phyloP scores from a whole-genome alignment of 148 eudicot species.

The Chenopodium suecicum region DNA sequence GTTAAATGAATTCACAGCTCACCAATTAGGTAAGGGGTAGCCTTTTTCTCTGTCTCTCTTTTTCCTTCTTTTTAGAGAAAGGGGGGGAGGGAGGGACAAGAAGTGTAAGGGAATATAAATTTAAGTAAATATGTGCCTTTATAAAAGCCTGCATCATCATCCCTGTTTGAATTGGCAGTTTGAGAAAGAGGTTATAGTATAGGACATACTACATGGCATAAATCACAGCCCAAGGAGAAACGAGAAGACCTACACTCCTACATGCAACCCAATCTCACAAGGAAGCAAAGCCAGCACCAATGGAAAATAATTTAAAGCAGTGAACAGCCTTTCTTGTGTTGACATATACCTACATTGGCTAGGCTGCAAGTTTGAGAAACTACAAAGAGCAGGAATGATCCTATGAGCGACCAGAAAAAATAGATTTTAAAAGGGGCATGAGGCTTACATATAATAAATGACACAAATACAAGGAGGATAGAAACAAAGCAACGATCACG shows the following conservation, averaged over 20 bases:
- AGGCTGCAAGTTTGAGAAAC: background rate
- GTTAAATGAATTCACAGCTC: background rate
- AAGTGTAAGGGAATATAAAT: background rate
- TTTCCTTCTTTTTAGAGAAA: too few relatives aligned
- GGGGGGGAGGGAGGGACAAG: too few relatives aligned
- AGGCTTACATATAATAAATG: conserved; percentile 69
- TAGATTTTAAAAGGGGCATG: background rate
- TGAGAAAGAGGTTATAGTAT: background rate
- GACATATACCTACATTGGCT: background rate
- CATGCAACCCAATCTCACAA: background rate
- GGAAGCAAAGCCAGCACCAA: background rate
- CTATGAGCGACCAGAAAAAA: background rate
- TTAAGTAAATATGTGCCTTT: background rate
- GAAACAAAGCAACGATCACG: conserved; percentile 78
- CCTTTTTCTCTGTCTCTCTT: too few relatives aligned
- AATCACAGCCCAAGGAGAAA: background rate
- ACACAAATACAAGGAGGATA: conserved; percentile 61
- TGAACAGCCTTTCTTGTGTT: background rate
- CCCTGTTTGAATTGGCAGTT: background rate
- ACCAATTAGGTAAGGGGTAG: background rate
- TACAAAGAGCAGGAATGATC: background rate
- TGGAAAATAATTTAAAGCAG: background rate
- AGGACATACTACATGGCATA: background rate
- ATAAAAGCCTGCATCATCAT: background rate
- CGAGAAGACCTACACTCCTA: background rate